Percentiles rank a stretch among this genome's conserved stretches.
phyloP scores from a whole-genome alignment of 1,284 basidiomycete species.

The Fomitiporia mediterranea region DNA sequence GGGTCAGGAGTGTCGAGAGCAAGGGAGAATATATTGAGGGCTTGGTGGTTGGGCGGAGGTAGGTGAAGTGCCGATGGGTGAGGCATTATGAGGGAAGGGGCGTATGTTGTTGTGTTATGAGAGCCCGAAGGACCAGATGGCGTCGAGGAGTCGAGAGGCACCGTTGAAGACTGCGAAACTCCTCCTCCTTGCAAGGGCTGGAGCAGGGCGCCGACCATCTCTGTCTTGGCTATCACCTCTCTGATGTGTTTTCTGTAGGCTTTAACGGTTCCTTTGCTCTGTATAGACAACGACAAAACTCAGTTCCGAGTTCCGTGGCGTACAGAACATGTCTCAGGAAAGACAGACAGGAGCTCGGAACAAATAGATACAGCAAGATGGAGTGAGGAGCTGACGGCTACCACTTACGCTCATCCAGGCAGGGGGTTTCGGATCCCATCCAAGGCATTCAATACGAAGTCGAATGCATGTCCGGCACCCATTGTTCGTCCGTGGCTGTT shows the following conservation, averaged over 20 bases:
- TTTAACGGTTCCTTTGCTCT: slow-evolving; percentile 80
- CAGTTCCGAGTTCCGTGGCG: slow-evolving; percentile 49
- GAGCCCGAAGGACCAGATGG: neutral
- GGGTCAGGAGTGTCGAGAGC: slow-evolving; percentile 20
- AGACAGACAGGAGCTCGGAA: slow-evolving; percentile 14
- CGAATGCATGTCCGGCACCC: slow-evolving; percentile 72
- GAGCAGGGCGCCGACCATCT: slow-evolving; percentile 75
- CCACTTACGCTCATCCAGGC: slow-evolving; percentile 68
- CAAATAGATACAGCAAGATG: neutral
- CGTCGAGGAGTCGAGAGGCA: neutral
- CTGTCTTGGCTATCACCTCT: slow-evolving; percentile 66
- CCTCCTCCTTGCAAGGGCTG: neutral
- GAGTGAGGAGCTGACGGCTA: neutral
- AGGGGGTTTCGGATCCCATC: slow-evolving; percentile 77
- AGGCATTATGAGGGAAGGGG: neutral
- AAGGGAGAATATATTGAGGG: slow-evolving; percentile 11
- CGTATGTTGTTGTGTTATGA: neutral
- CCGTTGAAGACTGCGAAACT: neutral
- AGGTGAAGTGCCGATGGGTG: neutral
- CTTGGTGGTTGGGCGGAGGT: neutral
- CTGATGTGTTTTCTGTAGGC: slow-evolving; percentile 80
- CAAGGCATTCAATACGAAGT: slow-evolving; percentile 78
- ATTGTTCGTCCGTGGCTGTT: slow-evolving; percentile 61
- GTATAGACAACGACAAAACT: slow-evolving; percentile 6
- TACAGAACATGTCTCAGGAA: slow-evolving; percentile 2